Conservation (phyloP, 2,329 filamentous ascomycete genomes). For the Magnaporthiopsis rhizophila region DNA sequence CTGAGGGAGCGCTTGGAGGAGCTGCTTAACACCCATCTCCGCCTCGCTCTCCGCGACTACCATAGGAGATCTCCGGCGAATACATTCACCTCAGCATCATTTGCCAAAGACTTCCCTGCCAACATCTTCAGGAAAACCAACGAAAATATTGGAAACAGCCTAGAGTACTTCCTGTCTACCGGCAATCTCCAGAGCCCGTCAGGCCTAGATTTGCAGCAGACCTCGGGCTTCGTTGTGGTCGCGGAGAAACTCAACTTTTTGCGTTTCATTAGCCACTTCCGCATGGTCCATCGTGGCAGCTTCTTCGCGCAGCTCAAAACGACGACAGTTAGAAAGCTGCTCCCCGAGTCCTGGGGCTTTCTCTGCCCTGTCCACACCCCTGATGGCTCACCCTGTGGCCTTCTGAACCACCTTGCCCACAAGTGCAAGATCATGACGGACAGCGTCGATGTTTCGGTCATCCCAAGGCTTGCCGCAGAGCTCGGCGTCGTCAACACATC, state of each 20-base stretch:
- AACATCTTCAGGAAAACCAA: slow-evolving; percentile 76
- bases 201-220: slow-evolving; percentile 88
- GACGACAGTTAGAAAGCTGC: slow-evolving; percentile 87
- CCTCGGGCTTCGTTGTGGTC: slow-evolving; percentile 90
- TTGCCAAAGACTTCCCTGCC: slow-evolving; percentile 69
- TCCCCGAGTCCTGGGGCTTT: slow-evolving; percentile 97
- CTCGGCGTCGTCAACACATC: slow-evolving; percentile 72
- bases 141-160: slow-evolving; percentile 75
- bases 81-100: slow-evolving; percentile 69
- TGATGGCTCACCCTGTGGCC: slow-evolving; percentile 88
- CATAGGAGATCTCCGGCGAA: slow-evolving; percentile 49
- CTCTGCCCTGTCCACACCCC: slow-evolving; percentile 96
- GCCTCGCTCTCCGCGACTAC: slow-evolving; percentile 48
- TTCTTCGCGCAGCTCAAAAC: slow-evolving; percentile 98
- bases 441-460: slow-evolving; percentile 61
- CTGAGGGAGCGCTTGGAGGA: slow-evolving; percentile 93
- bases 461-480: slow-evolving; percentile 67
- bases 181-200: slow-evolving; percentile 88
- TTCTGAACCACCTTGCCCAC: slow-evolving; percentile 91
- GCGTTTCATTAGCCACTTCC: slow-evolving; percentile 96
- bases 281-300: slow-evolving; percentile 97
- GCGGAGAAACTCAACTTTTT: slow-evolving; percentile 99
- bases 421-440: slow-evolving; percentile 85
- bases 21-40: slow-evolving; percentile 55
- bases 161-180: slow-evolving; percentile 95